Evolutionary conservation across 768 basidiomycete species (phyloP), one percentile per base, ranked within the genome.

Genomic region (Lactifluus rugatus): DNA sequence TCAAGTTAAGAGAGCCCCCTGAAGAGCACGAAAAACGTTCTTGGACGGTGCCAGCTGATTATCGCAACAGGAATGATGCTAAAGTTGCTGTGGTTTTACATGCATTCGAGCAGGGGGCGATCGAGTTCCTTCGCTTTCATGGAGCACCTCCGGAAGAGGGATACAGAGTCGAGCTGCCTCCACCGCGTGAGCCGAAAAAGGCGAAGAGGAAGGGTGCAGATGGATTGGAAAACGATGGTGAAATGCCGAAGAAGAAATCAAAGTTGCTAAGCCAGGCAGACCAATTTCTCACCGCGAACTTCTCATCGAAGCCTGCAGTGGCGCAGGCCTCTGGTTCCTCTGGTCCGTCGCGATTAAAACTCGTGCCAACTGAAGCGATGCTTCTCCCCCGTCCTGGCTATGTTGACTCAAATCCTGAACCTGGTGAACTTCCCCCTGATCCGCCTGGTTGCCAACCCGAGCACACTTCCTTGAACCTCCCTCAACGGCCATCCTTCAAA

Each of bases 41-140:
- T 52, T 87, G 79, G 66, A 66, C 68, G 0, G 78, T 78, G 8
- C 69, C 75, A 7, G 66, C 71, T 9, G 75, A 80, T 57, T 85
- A 84, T 66, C 73, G 77, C 42, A 78, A 71, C 28, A 83, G 81
- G 63, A 72, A 72, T 16, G 85, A 88, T 60, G 85, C 85, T 5
- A 84, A 78, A 66, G 70, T 75, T 16, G 84, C 81, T 14, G 84
- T 79, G 11, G 70, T 76, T 1, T 74, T 73, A 54, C 68, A 69
- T 2, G 86, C 84, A 2, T 78, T 76, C 16, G 72, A 81, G 60
- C 68, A 76, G 60, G 84, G 86, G 10, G 72, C 74, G 17, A 66
- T 87, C 42, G 83, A 87, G 58, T 76, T 83, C 46, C 66, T 87
- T 23, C 77, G 79, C n/a, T 82, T 80, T 64, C 73, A 68, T 25